A percentile compares a stretch with the other conserved stretches of the same genome.
phyloP scores from a whole-genome alignment of 306 rosid species.

The Cucumis hystrix region DNA sequence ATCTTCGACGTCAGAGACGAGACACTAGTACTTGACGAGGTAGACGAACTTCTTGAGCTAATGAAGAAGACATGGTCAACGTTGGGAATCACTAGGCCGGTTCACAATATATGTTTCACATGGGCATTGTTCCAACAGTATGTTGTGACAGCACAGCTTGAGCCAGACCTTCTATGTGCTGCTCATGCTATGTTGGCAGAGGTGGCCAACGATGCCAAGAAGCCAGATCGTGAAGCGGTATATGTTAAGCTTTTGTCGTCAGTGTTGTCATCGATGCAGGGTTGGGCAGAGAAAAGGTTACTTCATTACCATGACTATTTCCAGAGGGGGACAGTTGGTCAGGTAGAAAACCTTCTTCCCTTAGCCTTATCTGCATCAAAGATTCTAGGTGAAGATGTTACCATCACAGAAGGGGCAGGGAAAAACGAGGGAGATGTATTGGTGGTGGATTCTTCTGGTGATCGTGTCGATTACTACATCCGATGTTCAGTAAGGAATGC shows the following conservation, averaged over 20 bases:
- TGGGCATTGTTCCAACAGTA: constrained; percentile 83
- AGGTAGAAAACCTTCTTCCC: constrained; percentile 70
- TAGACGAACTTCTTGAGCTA: constrained; percentile 79
- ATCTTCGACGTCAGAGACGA: constrained; percentile 74
- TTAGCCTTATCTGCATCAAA: constrained; percentile 47
- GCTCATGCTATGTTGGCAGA: constrained; percentile 61
- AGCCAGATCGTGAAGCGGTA: constrained; percentile 36
- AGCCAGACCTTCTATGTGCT: constrained; percentile 70
- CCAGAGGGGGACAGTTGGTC: constrained; percentile 45
- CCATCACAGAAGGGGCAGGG: constrained; percentile 35
- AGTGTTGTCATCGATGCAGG: constrained; percentile 49
- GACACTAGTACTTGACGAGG: constrained; percentile 77
- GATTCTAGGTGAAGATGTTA: constrained; percentile 68
- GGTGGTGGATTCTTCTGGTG: constrained; percentile 50
- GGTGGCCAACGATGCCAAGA: constrained; percentile 66
- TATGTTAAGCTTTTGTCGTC: constrained; percentile 50
- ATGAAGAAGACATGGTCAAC: constrained; percentile 88
- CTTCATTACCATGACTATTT: constrained; percentile 63
- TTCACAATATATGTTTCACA: constrained; percentile 70
- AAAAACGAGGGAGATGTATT: constrained; percentile 27
- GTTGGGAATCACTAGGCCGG: constrained; percentile 45
- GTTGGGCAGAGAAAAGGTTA: constrained; percentile 73
- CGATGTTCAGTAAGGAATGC: constrained; percentile 48
- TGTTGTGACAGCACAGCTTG: constrained; percentile 53
- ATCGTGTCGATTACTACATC: constrained; percentile 56